Percentiles rank a stretch among this genome's conserved stretches.
Evolutionary conservation across 2,329 filamentous ascomycete genomes (phyloP).

Genomic region (Colletotrichum echinochloae): DNA sequence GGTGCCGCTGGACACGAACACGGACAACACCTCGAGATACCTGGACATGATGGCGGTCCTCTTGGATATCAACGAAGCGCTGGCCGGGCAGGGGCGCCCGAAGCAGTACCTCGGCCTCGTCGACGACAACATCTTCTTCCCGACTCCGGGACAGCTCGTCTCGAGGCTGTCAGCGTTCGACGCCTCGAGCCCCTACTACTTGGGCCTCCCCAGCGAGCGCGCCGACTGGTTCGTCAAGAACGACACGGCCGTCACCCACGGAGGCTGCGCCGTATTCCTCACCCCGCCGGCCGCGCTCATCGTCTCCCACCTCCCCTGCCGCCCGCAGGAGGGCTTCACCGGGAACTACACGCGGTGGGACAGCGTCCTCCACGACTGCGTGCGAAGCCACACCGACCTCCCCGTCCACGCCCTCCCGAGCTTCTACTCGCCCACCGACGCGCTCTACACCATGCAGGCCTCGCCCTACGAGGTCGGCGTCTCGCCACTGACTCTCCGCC

Average conservation of each 20-base stretch:
- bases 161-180: slow-evolving; percentile 48
- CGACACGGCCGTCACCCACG: slow-evolving; percentile 55
- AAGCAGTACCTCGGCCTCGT: slow-evolving; percentile 59
- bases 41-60: slow-evolving; percentile 53
- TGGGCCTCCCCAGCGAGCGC: slow-evolving; percentile 58
- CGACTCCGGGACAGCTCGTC: slow-evolving; percentile 54
- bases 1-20: slow-evolving; percentile 47
- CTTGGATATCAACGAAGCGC: slow-evolving; percentile 48
- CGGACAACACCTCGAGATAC: slow-evolving; percentile 52
- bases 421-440: slow-evolving; percentile 55
- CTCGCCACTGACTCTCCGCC: slow-evolving; percentile 56
- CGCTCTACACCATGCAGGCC: slow-evolving; percentile 45
- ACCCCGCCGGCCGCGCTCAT: slow-evolving; percentile 50
- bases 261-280: slow-evolving; percentile 59
- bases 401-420: slow-evolving; percentile 57
- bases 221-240: slow-evolving; percentile 56
- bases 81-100: slow-evolving; percentile 50
- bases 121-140: slow-evolving; percentile 62
- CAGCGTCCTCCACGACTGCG: slow-evolving; percentile 55
- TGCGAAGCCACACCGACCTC: slow-evolving; percentile 50
- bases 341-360: slow-evolving; percentile 54
- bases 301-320: slow-evolving; percentile 54
- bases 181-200: slow-evolving; percentile 52
- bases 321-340: slow-evolving; percentile 36
- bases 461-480: slow-evolving; percentile 55